Evolutionary conservation across 129 eudicot genomes (phyloP).

Genomic region (Escallonia rubra): DNA sequence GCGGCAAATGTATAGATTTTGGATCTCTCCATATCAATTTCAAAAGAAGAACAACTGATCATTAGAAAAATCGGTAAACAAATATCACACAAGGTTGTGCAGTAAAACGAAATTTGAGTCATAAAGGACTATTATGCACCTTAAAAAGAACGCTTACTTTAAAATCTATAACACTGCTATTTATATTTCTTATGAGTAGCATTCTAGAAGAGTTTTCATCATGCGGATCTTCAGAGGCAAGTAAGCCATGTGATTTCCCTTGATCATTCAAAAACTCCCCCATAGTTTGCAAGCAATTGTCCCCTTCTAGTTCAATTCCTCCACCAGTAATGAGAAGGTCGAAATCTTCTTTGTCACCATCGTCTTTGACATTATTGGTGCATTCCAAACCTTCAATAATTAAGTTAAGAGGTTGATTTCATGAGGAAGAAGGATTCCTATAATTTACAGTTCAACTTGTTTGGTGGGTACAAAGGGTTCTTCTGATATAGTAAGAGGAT

Average conservation of each 20-base stretch:
- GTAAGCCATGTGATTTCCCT: constrained; percentile 12
- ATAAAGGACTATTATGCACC: constrained; percentile 34
- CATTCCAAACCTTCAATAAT: constrained; percentile 32
- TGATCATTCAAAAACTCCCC: too few relatives aligned
- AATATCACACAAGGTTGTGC: not conserved
- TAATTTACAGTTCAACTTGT: constrained; percentile 26
- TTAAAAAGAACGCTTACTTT: constrained; percentile 69
- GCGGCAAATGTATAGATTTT: constrained; percentile 37
- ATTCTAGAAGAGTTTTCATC: constrained; percentile 84
- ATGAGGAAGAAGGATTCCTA: constrained; percentile 57
- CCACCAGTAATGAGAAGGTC: constrained; percentile 49
- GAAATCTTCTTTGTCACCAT: constrained; percentile 48
- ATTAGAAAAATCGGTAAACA: not conserved
- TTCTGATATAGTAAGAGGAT: constrained; percentile 12
- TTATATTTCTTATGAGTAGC: constrained; percentile 83
- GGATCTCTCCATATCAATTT: constrained; percentile 35
- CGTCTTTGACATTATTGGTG: constrained; percentile 14
- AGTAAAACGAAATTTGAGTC: not conserved
- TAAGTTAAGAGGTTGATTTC: constrained; percentile 58
- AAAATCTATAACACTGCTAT: constrained; percentile 72
- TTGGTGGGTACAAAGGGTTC: constrained; percentile 17
- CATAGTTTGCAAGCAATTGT: constrained; percentile 16
- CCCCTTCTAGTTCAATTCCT: constrained; percentile 52
- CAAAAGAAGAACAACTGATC: constrained; percentile 13
- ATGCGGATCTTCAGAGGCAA: constrained; percentile 48